Conservation (phyloP, 768 basidiomycete genomes). For the Lactifluus rugatus region DNA sequence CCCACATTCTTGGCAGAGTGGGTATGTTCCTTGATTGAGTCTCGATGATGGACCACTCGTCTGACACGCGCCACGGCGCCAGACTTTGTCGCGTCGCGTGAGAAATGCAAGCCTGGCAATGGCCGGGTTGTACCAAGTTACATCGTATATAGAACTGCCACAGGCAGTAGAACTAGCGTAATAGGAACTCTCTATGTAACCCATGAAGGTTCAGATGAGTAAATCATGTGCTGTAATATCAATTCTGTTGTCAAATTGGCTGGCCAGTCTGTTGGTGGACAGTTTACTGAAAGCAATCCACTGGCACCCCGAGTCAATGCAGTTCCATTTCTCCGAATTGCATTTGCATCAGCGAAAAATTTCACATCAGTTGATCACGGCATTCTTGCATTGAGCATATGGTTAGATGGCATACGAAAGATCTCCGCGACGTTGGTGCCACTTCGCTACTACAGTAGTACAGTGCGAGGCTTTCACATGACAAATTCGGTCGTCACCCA, state of each 20-base stretch:
- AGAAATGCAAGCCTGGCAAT: too few species aligned
- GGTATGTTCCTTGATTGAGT: not conserved
- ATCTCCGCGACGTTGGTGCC: not conserved
- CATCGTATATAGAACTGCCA: too few species aligned
- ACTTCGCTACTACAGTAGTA: not conserved
- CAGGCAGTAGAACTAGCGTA: not conserved
- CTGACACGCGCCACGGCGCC: too few species aligned
- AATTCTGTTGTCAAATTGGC: not conserved
- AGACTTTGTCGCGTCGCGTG: not conserved
- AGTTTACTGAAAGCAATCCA: too few species aligned
- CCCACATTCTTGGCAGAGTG: slow-evolving; percentile 37
- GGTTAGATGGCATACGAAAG: not conserved
- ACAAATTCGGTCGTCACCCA: not conserved
- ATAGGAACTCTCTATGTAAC: not conserved
- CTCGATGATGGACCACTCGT: not conserved
- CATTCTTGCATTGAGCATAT: too few species aligned
- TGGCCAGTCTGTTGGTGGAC: not conserved
- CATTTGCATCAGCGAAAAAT: too few species aligned
- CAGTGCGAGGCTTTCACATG: too few species aligned
- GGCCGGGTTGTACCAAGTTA: too few species aligned
- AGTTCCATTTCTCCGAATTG: too few species aligned
- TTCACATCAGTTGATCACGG: not conserved
- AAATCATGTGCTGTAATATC: too few species aligned
- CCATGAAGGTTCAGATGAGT: too few species aligned
- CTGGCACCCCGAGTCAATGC: too few species aligned